Evolutionary conservation across 2,329 filamentous ascomycete species (phyloP).

Genomic region (Colletotrichum cereale): DNA sequence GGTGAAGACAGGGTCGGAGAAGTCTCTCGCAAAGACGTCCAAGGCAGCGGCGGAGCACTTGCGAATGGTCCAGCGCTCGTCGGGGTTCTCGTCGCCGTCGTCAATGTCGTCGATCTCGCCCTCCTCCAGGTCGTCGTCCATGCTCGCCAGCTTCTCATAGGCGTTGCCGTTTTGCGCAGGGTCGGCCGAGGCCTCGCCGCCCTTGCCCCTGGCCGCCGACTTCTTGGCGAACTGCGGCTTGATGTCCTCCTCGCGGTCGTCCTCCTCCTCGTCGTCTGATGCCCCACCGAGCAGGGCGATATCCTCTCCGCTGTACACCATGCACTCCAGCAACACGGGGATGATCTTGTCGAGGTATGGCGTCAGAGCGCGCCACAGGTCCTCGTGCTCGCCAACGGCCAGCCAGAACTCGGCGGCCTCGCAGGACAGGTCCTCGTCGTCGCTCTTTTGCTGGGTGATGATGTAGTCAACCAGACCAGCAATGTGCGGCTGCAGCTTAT

Average conservation of each 20-base stretch:
- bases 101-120: constrained; percentile 80
- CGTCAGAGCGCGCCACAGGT: constrained; percentile 79
- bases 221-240: constrained; percentile 90
- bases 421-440: constrained; percentile 90
- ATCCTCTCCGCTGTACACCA: constrained; percentile 97
- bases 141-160: constrained; percentile 67
- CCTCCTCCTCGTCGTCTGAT: constrained; percentile 89
- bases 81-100: constrained; percentile 84
- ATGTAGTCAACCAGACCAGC: constrained; percentile 92
- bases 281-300: constrained; percentile 86
- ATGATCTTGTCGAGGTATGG: constrained; percentile 88
- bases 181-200: constrained; percentile 64
- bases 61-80: constrained; percentile 93
- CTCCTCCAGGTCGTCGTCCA: constrained; percentile 85
- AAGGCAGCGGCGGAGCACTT: constrained; percentile 97
- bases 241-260: constrained; percentile 91
- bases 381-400: constrained; percentile 87
- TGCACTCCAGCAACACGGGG: constrained; percentile 90
- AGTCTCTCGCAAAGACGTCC: constrained; percentile 93
- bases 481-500: constrained; percentile 91
- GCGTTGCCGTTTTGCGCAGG: constrained; percentile 65
- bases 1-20: constrained; percentile 88
- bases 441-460: constrained; percentile 86
- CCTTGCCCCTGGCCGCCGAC: constrained; percentile 68
- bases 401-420: constrained; percentile 99